Evolutionary conservation across 2,329 filamentous ascomycete species (phyloP).

Genomic region (Purpureocillium lavendulum): DNA sequence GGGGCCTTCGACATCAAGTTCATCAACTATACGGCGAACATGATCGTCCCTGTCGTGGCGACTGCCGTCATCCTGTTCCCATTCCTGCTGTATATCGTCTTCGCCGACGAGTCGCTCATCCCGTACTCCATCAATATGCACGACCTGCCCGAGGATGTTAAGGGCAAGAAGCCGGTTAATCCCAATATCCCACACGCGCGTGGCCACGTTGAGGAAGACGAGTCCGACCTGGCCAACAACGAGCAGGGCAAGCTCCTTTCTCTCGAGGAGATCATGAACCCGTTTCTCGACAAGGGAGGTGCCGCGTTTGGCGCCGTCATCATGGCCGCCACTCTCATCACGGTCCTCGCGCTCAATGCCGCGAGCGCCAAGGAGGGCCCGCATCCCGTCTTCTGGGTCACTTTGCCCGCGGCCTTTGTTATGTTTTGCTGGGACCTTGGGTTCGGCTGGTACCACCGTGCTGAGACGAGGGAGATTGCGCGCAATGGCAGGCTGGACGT

Average conservation of each 20-base stretch:
- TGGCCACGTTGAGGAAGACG: slow-evolving; percentile 44
- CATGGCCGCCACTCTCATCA: slow-evolving; percentile 60
- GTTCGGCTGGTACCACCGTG: slow-evolving; percentile 54
- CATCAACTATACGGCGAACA: slow-evolving; percentile 67
- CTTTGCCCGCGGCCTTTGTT: slow-evolving; percentile 57
- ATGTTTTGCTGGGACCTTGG: slow-evolving; percentile 61
- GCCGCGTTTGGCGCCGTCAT: slow-evolving; percentile 56
- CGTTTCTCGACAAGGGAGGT: slow-evolving; percentile 59
- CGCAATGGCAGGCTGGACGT: slow-evolving; percentile 36
- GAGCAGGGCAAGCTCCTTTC: slow-evolving; percentile 48
- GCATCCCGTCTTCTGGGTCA: slow-evolving; percentile 59
- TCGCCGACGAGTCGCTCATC: slow-evolving; percentile 54
- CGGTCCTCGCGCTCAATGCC: slow-evolving; percentile 58
- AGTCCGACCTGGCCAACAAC: slow-evolving; percentile 32
- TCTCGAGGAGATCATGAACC: slow-evolving; percentile 68
- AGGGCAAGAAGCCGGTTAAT: slow-evolving; percentile 51
- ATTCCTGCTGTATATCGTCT: slow-evolving; percentile 61
- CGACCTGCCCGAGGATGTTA: slow-evolving; percentile 51
- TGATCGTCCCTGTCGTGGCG: slow-evolving; percentile 63
- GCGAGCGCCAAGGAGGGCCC: slow-evolving; percentile 39
- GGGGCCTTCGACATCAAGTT: slow-evolving; percentile 67
- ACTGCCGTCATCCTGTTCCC: slow-evolving; percentile 63
- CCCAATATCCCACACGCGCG: slow-evolving; percentile 63
- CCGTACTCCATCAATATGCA: slow-evolving; percentile 61
- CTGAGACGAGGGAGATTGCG: slow-evolving; percentile 56